Conservation (phyloP, 768 basidiomycete genomes). For the Russula vinacea region DNA sequence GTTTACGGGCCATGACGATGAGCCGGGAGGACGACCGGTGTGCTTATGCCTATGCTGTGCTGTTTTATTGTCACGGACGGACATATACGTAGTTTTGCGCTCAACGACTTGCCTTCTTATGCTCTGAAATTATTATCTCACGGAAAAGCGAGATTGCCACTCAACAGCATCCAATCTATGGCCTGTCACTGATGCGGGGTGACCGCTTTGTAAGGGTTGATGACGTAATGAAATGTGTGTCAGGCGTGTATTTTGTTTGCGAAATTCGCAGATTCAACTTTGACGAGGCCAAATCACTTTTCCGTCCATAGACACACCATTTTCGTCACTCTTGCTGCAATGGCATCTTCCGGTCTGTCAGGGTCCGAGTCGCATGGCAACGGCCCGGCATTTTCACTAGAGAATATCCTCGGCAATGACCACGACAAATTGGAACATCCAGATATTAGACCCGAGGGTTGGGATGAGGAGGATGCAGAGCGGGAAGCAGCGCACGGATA, state of each 20-base stretch:
- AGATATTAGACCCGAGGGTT: constrained; percentile 47
- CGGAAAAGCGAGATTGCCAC: too few species aligned
- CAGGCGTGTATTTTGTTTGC: background rate
- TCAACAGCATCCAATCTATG: too few species aligned
- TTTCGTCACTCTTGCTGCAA: constrained; percentile 16
- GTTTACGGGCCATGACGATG: too few species aligned
- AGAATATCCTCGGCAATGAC: constrained; percentile 64
- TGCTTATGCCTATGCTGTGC: too few species aligned
- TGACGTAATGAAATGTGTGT: background rate
- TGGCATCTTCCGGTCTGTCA: constrained; percentile 18
- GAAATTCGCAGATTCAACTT: background rate
- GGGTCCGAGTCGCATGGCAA: constrained; percentile 18
- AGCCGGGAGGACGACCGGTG: too few species aligned
- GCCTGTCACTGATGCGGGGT: too few species aligned
- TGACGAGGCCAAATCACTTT: background rate
- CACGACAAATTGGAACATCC: constrained; percentile 64
- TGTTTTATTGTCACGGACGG: too few species aligned
- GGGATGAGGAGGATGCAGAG: constrained; percentile 61
- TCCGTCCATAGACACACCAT: background rate
- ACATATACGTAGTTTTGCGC: too few species aligned
- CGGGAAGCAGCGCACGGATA: constrained; percentile 56
- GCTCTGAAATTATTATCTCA: too few species aligned
- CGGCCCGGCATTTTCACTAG: constrained; percentile 50
- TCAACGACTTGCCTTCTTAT: too few species aligned
- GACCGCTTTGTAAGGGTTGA: background rate